phyloP scores from a whole-genome alignment of 2,329 filamentous ascomycete genomes.

The Fusarium lateritium region DNA sequence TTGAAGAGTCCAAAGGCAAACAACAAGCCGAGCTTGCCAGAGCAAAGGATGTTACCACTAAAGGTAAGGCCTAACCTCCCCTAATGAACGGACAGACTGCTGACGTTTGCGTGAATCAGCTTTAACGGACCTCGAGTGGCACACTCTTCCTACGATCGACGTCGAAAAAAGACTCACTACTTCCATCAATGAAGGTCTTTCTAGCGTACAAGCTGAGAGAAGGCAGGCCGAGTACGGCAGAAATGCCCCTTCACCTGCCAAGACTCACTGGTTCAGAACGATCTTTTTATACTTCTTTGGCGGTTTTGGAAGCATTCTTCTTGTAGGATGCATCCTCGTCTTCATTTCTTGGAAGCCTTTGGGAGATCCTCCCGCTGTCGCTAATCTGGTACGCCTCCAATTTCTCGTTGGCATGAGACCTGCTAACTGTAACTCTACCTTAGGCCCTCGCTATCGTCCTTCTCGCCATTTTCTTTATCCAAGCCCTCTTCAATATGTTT shows the following conservation, averaged over 20 bases:
- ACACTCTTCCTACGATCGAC: conserved; percentile 2
- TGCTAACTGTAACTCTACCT: rapidly evolving
- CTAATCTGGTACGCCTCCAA: neutral
- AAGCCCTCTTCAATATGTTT: conserved; percentile 21
- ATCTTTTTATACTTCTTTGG: conserved; percentile 23
- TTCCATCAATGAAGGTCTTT: neutral
- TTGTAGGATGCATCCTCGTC: neutral
- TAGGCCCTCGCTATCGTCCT: conserved; percentile 14
- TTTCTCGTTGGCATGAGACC: no score
- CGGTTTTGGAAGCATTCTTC: conserved; percentile 19
- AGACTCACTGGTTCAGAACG: conserved; percentile 18
- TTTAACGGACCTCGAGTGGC: conserved; percentile 20
- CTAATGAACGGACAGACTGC: rapidly evolving
- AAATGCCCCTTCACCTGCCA: conserved; percentile 15
- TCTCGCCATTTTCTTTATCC: neutral
- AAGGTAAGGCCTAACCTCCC: neutral
- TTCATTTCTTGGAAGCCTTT: conserved; percentile 21
- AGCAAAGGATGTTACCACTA: conserved; percentile 3
- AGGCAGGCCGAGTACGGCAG: conserved; percentile 11
- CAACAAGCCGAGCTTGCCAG: conserved; percentile 5
- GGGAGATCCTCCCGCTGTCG: conserved; percentile 8
- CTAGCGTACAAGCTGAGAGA: conserved; percentile 2
- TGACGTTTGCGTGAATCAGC: rapidly evolving
- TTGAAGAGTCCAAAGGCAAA: conserved; percentile 25
- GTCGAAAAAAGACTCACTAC: conserved; percentile 22